Conservation (phyloP, 2,329 filamentous ascomycete genomes). For the Talaromyces sp. region DNA sequence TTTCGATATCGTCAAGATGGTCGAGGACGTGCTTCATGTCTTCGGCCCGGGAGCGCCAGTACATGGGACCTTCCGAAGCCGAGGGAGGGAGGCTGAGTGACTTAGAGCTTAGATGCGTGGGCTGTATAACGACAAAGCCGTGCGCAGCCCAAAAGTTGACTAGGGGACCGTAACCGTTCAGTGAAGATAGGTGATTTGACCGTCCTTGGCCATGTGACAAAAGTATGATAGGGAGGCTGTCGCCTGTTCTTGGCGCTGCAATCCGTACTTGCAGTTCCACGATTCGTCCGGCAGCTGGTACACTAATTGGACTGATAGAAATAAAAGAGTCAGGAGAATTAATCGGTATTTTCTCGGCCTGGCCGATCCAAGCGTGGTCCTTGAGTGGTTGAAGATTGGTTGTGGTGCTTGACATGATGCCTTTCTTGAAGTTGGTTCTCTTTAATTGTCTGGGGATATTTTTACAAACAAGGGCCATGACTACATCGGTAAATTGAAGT, state of each 20-base stretch:
- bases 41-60: constrained; percentile 27
- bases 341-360: constrained; percentile 25
- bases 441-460: not conserved
- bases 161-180: constrained; percentile 39
- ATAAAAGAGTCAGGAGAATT: constrained; percentile 24
- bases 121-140: constrained; percentile 41
- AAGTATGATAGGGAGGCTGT: constrained; percentile 35
- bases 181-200: constrained; percentile 36
- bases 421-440: not conserved
- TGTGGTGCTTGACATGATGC: not conserved
- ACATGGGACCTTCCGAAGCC: constrained; percentile 18
- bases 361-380: constrained; percentile 13
- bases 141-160: constrained; percentile 39
- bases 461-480: too few relatives aligned
- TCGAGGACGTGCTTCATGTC: constrained; percentile 37
- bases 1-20: constrained; percentile 31
- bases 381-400: not conserved
- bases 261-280: constrained; percentile 32
- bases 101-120: constrained; percentile 36
- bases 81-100: constrained; percentile 20
- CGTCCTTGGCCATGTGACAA: constrained; percentile 37
- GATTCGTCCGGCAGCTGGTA: constrained; percentile 15
- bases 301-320: constrained; percentile 7
- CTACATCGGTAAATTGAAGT: not conserved
- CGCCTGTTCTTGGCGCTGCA: constrained; percentile 26